A percentile compares a stretch with the other conserved stretches of the same genome.
These are phyloP conservation scores for Isabelozyma rhagii DNA, from an alignment of 805 yeast species.

Conservation along the genomic window DNA sequence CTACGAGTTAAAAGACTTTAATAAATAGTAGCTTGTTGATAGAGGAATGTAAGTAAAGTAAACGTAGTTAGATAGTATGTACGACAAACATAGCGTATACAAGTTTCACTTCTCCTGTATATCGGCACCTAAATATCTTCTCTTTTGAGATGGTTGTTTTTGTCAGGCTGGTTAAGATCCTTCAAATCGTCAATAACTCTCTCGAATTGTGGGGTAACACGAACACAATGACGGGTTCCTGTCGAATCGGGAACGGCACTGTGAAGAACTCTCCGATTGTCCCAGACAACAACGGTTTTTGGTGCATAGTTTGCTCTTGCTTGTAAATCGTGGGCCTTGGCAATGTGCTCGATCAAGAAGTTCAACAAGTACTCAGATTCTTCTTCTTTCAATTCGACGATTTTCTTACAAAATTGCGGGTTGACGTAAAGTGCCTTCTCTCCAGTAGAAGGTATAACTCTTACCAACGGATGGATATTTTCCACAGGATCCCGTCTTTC, in stretches of 20 bases:
- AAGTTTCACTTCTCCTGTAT: background rate
- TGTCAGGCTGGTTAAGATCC: conserved; percentile 30
- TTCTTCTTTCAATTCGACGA: conserved; percentile 36
- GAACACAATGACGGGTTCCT: conserved; percentile 30
- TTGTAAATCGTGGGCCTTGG: conserved; percentile 33
- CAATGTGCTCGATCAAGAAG: conserved; percentile 33
- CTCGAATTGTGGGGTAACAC: conserved; percentile 40
- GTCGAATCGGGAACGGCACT: conserved; percentile 26
- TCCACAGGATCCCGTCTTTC: conserved; percentile 34
- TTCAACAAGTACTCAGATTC: conserved; percentile 32
- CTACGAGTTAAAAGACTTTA: conserved; percentile 8
- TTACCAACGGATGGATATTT: conserved; percentile 36
- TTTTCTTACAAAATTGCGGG: conserved; percentile 30
- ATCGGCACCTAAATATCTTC: background rate
- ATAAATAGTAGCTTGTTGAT: background rate
- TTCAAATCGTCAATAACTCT: conserved; percentile 33
- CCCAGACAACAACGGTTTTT: conserved; percentile 37
- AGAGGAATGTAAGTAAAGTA: background rate
- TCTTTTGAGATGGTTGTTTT: conserved; percentile 7
- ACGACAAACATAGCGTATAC: background rate
- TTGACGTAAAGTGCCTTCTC: conserved; percentile 34
- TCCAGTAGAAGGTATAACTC: conserved; percentile 38
- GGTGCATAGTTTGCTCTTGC: conserved; percentile 36
- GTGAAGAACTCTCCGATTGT: conserved; percentile 36
- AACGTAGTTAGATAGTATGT: background rate